Conservation (phyloP, 2,329 filamentous ascomycete genomes). For the Leptosphaerulina australis region DNA sequence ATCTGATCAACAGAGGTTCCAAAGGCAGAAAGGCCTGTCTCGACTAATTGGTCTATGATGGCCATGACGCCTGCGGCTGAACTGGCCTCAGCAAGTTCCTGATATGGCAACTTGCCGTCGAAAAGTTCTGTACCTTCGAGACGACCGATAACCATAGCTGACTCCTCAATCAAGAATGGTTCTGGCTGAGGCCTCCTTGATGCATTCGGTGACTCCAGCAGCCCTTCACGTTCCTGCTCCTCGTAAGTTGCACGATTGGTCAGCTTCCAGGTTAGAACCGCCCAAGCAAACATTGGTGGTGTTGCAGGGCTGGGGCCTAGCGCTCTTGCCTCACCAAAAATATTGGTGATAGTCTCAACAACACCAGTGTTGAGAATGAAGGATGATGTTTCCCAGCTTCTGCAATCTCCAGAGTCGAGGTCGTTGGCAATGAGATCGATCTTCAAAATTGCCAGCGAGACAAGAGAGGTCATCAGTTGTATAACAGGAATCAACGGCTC, state of each 20-base stretch:
- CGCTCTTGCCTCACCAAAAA: slow-evolving; percentile 65
- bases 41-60: slow-evolving; percentile 35
- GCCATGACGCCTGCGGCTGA: slow-evolving; percentile 32
- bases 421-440: slow-evolving; percentile 65
- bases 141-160: slow-evolving; percentile 30
- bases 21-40: slow-evolving; percentile 48
- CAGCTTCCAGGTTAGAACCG: slow-evolving; percentile 61
- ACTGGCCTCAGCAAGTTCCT: slow-evolving; percentile 36
- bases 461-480: slow-evolving; percentile 70
- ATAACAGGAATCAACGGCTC: slow-evolving; percentile 63
- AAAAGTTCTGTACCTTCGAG: slow-evolving; percentile 36
- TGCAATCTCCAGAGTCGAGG: slow-evolving; percentile 34
- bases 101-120: slow-evolving; percentile 32
- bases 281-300: slow-evolving; percentile 82
- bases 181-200: slow-evolving; percentile 21
- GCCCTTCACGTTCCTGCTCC: slow-evolving; percentile 38
- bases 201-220: slow-evolving; percentile 30
- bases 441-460: slow-evolving; percentile 76
- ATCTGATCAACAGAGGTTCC: slow-evolving; percentile 57
- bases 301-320: slow-evolving; percentile 66
- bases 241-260: slow-evolving; percentile 26
- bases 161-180: slow-evolving; percentile 36
- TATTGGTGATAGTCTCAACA: slow-evolving; percentile 73
- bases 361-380: slow-evolving; percentile 74
- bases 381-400: slow-evolving; percentile 49